phyloP scores from a whole-genome alignment of 495 filamentous ascomycete species.

The Neurospora sp. region DNA sequence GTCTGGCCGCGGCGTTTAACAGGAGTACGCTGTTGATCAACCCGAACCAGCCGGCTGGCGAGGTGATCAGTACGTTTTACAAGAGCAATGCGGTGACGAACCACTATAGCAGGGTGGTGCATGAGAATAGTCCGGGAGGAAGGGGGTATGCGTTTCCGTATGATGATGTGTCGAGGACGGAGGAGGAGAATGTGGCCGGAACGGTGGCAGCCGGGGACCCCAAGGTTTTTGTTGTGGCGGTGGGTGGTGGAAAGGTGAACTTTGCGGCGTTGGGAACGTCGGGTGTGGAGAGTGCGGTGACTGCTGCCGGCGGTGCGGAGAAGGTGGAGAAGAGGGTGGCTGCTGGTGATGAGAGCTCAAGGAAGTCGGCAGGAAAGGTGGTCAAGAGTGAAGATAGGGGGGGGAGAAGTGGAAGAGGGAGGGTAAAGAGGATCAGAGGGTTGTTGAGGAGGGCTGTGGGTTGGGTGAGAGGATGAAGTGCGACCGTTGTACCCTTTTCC shows the following conservation, averaged over 20 bases:
- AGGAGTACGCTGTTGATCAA: constrained; percentile 49
- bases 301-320: background rate
- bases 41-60: constrained; percentile 40
- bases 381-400: background rate
- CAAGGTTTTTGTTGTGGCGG: constrained; percentile 45
- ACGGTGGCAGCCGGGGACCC: constrained; percentile 50
- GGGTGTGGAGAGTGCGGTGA: background rate
- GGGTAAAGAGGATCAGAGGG: background rate
- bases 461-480: background rate
- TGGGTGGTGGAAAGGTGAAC: constrained; percentile 41
- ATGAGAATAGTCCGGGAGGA: constrained; percentile 49
- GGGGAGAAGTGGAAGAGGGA: background rate
- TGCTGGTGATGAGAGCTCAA: background rate
- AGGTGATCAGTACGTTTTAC: constrained; percentile 41
- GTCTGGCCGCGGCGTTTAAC: constrained; percentile 60
- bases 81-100: constrained; percentile 46
- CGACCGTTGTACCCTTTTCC: no score
- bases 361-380: background rate
- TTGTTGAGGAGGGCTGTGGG: background rate
- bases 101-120: constrained; percentile 60
- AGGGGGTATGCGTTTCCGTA: constrained; percentile 71
- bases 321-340: background rate
- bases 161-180: constrained; percentile 57
- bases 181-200: constrained; percentile 49
- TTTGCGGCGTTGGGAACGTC: background rate